Conservation (phyloP, 2,329 filamentous ascomycete genomes). For the Aspergillus tubingensis region DNA sequence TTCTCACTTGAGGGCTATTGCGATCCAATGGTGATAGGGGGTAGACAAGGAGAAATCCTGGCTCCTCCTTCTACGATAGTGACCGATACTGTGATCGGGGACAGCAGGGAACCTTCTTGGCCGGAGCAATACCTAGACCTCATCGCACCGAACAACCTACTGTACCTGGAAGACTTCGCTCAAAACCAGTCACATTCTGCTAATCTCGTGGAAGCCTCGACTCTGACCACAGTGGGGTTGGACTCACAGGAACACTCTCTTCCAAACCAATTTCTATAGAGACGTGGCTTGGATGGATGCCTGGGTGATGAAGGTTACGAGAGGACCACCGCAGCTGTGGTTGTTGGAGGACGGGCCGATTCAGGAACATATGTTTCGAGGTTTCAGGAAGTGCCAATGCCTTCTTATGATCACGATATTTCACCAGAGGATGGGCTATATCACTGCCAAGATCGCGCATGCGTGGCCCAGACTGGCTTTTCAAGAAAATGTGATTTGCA, state of each 20-base stretch:
- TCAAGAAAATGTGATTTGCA: not conserved
- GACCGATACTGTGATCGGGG: constrained; percentile 3
- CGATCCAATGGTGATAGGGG: not conserved
- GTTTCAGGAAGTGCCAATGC: constrained; percentile 12
- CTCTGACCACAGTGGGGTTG: not conserved
- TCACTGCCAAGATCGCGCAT: constrained; percentile 3
- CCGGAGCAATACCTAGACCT: constrained; percentile 2
- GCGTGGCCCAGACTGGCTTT: not conserved
- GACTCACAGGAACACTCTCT: not conserved
- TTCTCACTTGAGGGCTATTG: constrained; percentile 1
- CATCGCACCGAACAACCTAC: not conserved
- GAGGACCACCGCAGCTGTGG: not conserved
- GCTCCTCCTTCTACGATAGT: constrained; percentile 4
- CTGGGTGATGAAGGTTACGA: not conserved
- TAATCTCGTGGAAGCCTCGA: not conserved
- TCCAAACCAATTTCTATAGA: constrained; percentile 11
- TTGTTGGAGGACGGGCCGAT: not conserved
- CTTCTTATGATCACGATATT: constrained; percentile 10
- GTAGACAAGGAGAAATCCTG: constrained; percentile 2
- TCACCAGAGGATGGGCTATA: constrained; percentile 6
- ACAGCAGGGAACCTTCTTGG: constrained; percentile 4
- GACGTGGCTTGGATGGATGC: not conserved
- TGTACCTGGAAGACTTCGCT: not conserved
- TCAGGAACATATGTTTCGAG: constrained; percentile 1
- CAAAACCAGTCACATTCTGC: constrained; percentile 1